Evolutionary conservation across 805 yeast genomes (phyloP), one percentile per base, ranked within the genome.

Genomic region (Priceomyces carsonii): DNA sequence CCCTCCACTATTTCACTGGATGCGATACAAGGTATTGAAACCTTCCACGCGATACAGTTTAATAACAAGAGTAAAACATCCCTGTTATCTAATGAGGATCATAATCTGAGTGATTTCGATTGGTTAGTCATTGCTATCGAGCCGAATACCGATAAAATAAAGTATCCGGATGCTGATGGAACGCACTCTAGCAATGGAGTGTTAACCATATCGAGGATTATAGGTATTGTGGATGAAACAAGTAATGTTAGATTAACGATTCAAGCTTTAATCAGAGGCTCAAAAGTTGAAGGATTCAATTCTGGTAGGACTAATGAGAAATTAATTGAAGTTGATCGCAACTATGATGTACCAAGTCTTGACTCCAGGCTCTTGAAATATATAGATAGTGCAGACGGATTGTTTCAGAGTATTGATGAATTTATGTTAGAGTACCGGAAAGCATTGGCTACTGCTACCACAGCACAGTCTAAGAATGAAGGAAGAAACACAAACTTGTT

Each of bases 251-350:
- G 68, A 14, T 36, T 79, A 15, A 69, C 77, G 0, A 61, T 78
- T 32, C 75, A 70, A 44, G 81, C 81, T 2, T 38, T 77, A 3
- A 47, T 69, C 0, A 59, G 84, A 40, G 82, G 73, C 10, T 29
- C 36, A 13, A 47, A 40, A 27, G 35, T 33, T 4, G 40, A 26
- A 8, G 35, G 17, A 21, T 18, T 30, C 16, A 39, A 32, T 22
- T 38, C 29, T 5, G 32, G 24, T 13, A 35, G 44, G 14, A 35
- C 51, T 8, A 55, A 57, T 43, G 71, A 63, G 38, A 38, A 41
- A 8, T 33, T 55, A 19, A 40, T 67, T 16, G 50, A 50, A 8
- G 43, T 65, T 3, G 58, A 56, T 27, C 51, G 59, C 58, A 42
- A 48, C 18, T 26, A 29, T 4, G 39, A 47, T 5, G 49, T 56